These are phyloP conservation scores for Herpomyces periplanetae DNA, from an alignment of 2,329 filamentous ascomycete genomes.

Conservation along the genomic window DNA sequence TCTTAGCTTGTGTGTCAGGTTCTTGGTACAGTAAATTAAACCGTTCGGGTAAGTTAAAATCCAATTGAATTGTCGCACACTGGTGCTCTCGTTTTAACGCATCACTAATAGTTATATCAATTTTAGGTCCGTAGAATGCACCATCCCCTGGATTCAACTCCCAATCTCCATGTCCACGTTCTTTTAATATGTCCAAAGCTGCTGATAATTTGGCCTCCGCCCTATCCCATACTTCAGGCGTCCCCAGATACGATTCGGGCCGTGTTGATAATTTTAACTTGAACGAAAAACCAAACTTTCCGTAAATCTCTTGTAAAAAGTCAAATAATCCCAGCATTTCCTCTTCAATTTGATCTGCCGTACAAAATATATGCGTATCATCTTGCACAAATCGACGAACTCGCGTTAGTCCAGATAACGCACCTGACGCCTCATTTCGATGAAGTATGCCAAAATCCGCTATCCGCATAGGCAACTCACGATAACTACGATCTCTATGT, in stretches of 20 bases:
- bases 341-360: slow-evolving; percentile 28
- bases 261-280: slow-evolving; percentile 79
- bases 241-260: slow-evolving; percentile 53
- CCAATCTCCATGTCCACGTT: slow-evolving; percentile 25
- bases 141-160: slow-evolving; percentile 74
- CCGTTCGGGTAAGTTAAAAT: slow-evolving; percentile 48
- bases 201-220: slow-evolving; percentile 44
- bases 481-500: slow-evolving; percentile 46
- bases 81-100: slow-evolving; percentile 48
- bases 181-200: slow-evolving; percentile 36
- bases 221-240: slow-evolving; percentile 50
- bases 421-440: slow-evolving; percentile 74
- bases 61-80: slow-evolving; percentile 73
- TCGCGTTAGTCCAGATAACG: slow-evolving; percentile 54
- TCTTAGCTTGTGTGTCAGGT: too few species aligned
- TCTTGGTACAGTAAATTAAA: slow-evolving; percentile 65
- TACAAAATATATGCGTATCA: slow-evolving; percentile 83
- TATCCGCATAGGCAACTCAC: slow-evolving; percentile 59
- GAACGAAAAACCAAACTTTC: slow-evolving; percentile 54
- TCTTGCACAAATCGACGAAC: slow-evolving; percentile 86
- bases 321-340: slow-evolving; percentile 59
- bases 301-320: slow-evolving; percentile 41
- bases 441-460: slow-evolving; percentile 88
- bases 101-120: slow-evolving; percentile 77
- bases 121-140: slow-evolving; percentile 94